Evolutionary conservation across 768 basidiomycete species (phyloP).

Genomic region (Lentinus brumalis): DNA sequence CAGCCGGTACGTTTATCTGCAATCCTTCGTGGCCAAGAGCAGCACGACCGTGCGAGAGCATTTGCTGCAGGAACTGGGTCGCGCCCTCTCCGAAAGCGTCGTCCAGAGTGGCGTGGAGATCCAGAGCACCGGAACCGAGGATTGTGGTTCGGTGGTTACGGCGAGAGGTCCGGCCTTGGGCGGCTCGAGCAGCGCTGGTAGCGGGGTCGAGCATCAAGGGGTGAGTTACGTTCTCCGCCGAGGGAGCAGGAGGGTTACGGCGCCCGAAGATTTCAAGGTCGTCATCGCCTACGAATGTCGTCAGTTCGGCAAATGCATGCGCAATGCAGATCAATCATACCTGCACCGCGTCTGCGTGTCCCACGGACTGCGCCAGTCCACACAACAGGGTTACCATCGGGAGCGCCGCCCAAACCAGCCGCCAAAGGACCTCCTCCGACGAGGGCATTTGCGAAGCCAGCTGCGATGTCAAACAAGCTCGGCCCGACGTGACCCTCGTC

Average conservation of each 20-base stretch:
- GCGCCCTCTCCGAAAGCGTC: constrained; percentile 82
- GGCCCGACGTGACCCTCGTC: constrained; percentile 25
- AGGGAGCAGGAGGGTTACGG: constrained; percentile 50
- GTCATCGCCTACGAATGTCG: constrained; percentile 44
- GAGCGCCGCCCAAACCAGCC: constrained; percentile 33
- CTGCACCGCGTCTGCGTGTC: constrained; percentile 53
- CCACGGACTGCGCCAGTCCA: constrained; percentile 42
- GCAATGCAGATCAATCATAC: constrained; percentile 30
- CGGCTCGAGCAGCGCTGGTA: constrained; percentile 43
- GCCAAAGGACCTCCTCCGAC: constrained; percentile 3
- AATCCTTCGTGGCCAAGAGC: constrained; percentile 59
- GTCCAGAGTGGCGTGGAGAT: constrained; percentile 46
- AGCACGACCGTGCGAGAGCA: constrained; percentile 63
- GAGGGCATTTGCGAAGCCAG: constrained; percentile 46
- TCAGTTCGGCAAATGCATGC: not conserved
- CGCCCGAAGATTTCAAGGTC: constrained; percentile 67
- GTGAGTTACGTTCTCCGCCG: constrained; percentile 76
- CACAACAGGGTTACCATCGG: constrained; percentile 33
- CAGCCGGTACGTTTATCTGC: constrained; percentile 74
- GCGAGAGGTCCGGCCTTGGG: constrained; percentile 52
- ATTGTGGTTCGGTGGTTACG: constrained; percentile 53
- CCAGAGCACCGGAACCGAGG: constrained; percentile 37
- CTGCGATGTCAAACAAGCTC: constrained; percentile 55
- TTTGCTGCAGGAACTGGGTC: constrained; percentile 80
- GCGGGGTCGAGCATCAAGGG: constrained; percentile 77